Base-by-base conservation (phyloP, 805 yeast species). In the Saturnispora ahearnii region DNA sequence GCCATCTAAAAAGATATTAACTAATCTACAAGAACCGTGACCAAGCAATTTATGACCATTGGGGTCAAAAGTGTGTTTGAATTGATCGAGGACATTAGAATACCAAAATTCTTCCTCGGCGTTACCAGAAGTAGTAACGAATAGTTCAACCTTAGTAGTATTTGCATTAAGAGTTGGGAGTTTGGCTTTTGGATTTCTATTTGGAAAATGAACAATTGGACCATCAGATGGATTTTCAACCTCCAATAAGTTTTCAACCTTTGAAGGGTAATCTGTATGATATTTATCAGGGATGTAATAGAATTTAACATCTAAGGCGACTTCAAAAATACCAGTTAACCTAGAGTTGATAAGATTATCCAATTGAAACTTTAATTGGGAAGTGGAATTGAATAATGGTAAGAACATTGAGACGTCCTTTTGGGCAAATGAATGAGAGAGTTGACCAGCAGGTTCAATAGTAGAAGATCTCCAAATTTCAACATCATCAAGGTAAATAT, bases 41-140 rank as follows among this genome's bases (percentile, higher is more conserved):
- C 85, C 85, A 11, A 64, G 59, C 15, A 76, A 68, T 5, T 58
- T 59, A 44, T 70, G 73, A 2, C 77, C 75, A 22, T 66, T 58
- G 1, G 59, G 53, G 2, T 56, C 59, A 53, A 78, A 79, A n/a
- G 58, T 57, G 38, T 69, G 61, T n/a, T 62, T 65, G 54, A 64
- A 73, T 43, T 68, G 60, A 56, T 80, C 85, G 41, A 82, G 52
- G 15, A 69, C 59, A 55, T 85, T 83, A 3, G 80, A 65, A 63
- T 82, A 88, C 95, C 95, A 87, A 58, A 85, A 84, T 62, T 88
- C 96, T 64, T 87, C 96, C 33, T 75, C 79, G 3, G 82, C 83
- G 58, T 83, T 86, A 2, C 93, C 96, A 18, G 86, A 77, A 11
- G 84, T 78, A 55, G 78, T 80, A 5, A 87, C 62, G 10, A 82